These are phyloP conservation scores for Tuber melanosporum DNA, from an alignment of 495 filamentous ascomycete genomes.

Conservation along the genomic window DNA sequence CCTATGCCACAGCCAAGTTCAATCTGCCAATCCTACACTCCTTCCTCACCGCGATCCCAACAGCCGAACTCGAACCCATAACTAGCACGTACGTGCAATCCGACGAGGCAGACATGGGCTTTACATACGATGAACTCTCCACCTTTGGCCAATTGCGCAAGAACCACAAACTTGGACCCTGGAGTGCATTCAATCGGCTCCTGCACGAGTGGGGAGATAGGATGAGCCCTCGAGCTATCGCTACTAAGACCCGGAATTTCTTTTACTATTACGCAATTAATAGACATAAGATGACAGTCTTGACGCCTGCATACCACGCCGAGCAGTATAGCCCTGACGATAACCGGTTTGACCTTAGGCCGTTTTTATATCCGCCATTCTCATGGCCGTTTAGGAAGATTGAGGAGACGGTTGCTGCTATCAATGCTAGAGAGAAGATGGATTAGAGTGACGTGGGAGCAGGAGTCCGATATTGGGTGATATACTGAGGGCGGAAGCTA, in stretches of 20 bases:
- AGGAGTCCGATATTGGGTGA: neutral
- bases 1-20: slow-evolving; percentile 57
- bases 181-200: slow-evolving; percentile 61
- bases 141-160: slow-evolving; percentile 55
- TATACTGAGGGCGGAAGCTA: neutral
- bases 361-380: slow-evolving; percentile 55
- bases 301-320: slow-evolving; percentile 57
- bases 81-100: slow-evolving; percentile 59
- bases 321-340: slow-evolving; percentile 58
- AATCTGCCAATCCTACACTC: slow-evolving; percentile 63
- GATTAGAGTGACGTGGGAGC: slow-evolving; percentile 4
- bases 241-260: slow-evolving; percentile 53
- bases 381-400: slow-evolving; percentile 53
- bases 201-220: slow-evolving; percentile 62
- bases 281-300: slow-evolving; percentile 61
- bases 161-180: slow-evolving; percentile 65
- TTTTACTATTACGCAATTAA: slow-evolving; percentile 57
- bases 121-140: slow-evolving; percentile 54
- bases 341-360: slow-evolving; percentile 62
- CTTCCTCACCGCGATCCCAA: slow-evolving; percentile 70
- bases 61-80: slow-evolving; percentile 78
- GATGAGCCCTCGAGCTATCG: slow-evolving; percentile 43
- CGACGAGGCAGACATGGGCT: slow-evolving; percentile 73
- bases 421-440: slow-evolving; percentile 18
- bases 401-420: slow-evolving; percentile 43